Conservation (phyloP, 495 filamentous ascomycete species). For the Xylaria sp. region DNA sequence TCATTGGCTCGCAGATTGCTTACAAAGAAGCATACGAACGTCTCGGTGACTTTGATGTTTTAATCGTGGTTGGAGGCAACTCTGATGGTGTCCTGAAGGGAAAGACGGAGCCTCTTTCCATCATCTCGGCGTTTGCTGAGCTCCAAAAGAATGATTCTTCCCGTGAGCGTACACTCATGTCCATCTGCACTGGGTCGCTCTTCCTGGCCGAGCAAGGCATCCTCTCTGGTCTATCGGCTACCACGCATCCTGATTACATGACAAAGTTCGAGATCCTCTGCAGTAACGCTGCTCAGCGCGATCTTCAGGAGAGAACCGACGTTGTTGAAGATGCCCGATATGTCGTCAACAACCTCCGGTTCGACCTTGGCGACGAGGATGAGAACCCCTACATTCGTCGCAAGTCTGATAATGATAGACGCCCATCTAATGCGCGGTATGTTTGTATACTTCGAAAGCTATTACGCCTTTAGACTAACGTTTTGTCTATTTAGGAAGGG, state of each 20-base stretch:
- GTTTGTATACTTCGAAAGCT: conserved; percentile 27
- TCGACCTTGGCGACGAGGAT: conserved; percentile 75
- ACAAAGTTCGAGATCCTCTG: conserved; percentile 72
- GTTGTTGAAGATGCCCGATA: conserved; percentile 78
- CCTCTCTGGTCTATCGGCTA: conserved; percentile 74
- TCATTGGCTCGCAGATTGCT: conserved; percentile 74
- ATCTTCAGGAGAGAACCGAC: conserved; percentile 67
- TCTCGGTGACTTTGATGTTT: conserved; percentile 72
- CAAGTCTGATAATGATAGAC: conserved; percentile 66
- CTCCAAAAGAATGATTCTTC: conserved; percentile 70
- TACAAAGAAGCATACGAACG: conserved; percentile 69
- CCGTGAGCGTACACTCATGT: conserved; percentile 75
- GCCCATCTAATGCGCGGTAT: conserved; percentile 67
- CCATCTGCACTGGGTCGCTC: conserved; percentile 77
- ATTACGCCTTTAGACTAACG: conserved; percentile 22
- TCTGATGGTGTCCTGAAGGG: conserved; percentile 60
- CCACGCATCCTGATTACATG: conserved; percentile 69
- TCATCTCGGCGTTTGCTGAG: conserved; percentile 71
- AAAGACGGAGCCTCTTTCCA: conserved; percentile 65
- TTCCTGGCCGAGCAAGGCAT: conserved; percentile 75
- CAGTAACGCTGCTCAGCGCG: conserved; percentile 65
- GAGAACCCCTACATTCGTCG: conserved; percentile 76
- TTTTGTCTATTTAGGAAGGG: conserved; percentile 60
- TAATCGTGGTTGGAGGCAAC: conserved; percentile 71
- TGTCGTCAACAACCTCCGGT: conserved; percentile 80